Base-by-base conservation (phyloP, 202 grass and related monocot species). In the Brachypodium distachyon region DNA sequence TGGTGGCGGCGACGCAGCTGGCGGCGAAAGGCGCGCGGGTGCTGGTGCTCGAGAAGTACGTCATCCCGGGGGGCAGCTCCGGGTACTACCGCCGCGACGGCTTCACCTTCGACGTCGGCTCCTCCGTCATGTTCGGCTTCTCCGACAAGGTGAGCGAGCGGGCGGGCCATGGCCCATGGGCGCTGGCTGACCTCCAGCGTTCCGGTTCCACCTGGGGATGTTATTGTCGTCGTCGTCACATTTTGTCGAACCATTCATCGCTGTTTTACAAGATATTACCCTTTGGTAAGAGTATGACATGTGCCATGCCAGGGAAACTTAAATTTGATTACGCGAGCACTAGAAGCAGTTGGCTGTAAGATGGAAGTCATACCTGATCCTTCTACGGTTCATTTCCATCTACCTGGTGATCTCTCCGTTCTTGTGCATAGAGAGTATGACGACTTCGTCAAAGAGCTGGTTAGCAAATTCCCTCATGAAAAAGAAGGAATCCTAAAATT, bases 61-160 rank as follows among this genome's bases (percentile, higher is more conserved):
- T 97, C 68, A 97, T 97, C 71, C 91, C 91, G 0, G 94, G 94
- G 22, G 94, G 89, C 4, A 94, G 91, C 84, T 94, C 94, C 9
- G 94, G 94, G 40, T 84, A 90, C 90, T 97, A 97, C 84, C 33
- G 75, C 73, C 81, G 89, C 71, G 89, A 88, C 43, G 89, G 89
- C 5, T 97, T 97, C 87, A 97, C 88, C 40, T 97, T 97, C 61
- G 89, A 97, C 66, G 82, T 97, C 5, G 94, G 91, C n/a, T 97
- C 94, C 13, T 94, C 94, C 31, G 87, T 97, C 63, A 92, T 97
- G 89, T 94, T 97, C 73, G 94, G 94, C 4, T 97, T 94, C 73
- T 90, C 91, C 34, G 91, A 97, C 69, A 92, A 92, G 94, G 94
- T 86, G 59, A 51, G 78, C 16, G 28, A 31, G 28, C n/a, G n/a